These are phyloP conservation scores for Exophiala oligosperma DNA, from an alignment of 2,329 filamentous ascomycete species.

Conservation along the genomic window DNA sequence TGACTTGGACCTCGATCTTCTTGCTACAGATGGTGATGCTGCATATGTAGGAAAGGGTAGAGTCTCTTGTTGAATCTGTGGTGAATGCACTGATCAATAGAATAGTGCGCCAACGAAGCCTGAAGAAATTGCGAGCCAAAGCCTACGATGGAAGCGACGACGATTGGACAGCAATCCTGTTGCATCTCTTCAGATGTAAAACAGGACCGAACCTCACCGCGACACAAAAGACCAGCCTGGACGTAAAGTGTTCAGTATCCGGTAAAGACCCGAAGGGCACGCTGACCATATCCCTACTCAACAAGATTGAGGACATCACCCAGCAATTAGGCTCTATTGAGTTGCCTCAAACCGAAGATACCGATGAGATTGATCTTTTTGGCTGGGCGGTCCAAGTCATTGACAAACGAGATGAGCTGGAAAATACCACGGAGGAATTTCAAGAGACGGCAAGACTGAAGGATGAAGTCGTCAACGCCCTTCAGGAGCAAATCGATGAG, in stretches of 20 bases:
- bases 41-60: conserved; percentile 53
- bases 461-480: conserved; percentile 50
- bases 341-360: conserved; percentile 52
- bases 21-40: conserved; percentile 59
- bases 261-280: conserved; percentile 32
- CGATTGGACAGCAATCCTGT: conserved; percentile 42
- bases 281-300: conserved; percentile 43
- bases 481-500: conserved; percentile 58
- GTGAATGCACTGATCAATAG: no score
- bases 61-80: no score
- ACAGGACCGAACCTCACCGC: neutral
- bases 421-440: conserved; percentile 43
- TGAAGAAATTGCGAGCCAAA: conserved; percentile 42
- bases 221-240: conserved; percentile 18
- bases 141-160: conserved; percentile 45
- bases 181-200: conserved; percentile 34
- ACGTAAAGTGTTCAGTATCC: conserved; percentile 20
- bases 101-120: conserved; percentile 39
- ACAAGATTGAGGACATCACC: conserved; percentile 51
- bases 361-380: conserved; percentile 56
- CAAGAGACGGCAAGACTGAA: conserved; percentile 44
- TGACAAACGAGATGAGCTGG: conserved; percentile 43
- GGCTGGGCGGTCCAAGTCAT: conserved; percentile 57
- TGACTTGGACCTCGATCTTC: conserved; percentile 53
- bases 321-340: conserved; percentile 57